Base-by-base conservation (phyloP, 2,329 filamentous ascomycete species). In the Fusarium miscanthi region DNA sequence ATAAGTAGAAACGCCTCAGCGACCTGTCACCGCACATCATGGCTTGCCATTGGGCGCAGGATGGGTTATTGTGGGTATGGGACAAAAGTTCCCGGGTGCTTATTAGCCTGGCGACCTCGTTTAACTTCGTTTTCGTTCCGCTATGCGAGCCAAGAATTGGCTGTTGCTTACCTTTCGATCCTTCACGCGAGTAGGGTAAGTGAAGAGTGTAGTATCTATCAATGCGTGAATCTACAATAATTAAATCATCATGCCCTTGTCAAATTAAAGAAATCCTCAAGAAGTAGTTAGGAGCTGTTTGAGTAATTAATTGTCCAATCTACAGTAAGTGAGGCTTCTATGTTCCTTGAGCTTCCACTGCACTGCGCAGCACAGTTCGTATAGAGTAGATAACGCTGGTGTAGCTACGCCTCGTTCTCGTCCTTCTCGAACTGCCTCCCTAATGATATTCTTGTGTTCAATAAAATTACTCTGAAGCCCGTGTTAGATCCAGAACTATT, bases 81-180 rank as follows among this genome's bases (percentile, higher is more conserved):
- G 23, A 25, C 31, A 33, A 9, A 40, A 12, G 51, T 30, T 27
- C 48, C n/a, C 6, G 14, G 4, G 23, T 13, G 21, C n/a, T 52
- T 23, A 13, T 52, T 23, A 13, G 25, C 37, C 2, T 14, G 8
- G 8, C 10, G 9, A 31, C 7, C 27, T 57, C 30, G 30, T 27
- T 57, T 27, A 57, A 46, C 12, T 3, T 57, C 40, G 40, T 46
- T 57, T 21, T 57, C 53, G 40, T 46, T 46, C 12, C 13, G 12
- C 12, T 27, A 46, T 46, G 43, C 43, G 43, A 46, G 43, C n/a
- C 8, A 1, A 6, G 21, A n/a, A 14, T 16, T n/a, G 13, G 6
- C 38, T 30, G 27, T 30, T 8, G 27, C 27, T 9, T 30, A 9
- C 27, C 27, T 30, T 30, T 30, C 3, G 8, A 30, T 30, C 27